Evolutionary conservation across 2,329 filamentous ascomycete genomes (phyloP).

Genomic region (Tolypocladium paradoxum): DNA sequence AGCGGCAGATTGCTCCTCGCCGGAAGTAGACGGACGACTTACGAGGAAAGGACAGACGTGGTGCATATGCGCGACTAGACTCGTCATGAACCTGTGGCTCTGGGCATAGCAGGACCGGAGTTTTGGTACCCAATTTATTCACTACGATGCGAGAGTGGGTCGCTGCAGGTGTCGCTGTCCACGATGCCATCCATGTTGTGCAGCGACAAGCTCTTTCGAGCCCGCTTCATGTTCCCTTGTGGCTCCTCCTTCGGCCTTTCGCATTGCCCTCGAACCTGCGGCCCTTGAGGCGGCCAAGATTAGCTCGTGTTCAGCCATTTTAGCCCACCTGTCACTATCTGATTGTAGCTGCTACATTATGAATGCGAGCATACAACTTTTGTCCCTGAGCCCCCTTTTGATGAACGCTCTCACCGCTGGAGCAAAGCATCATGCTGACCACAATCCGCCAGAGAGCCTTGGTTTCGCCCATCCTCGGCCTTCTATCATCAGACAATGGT

Average conservation of each 20-base stretch:
- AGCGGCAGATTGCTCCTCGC: constrained; percentile 24
- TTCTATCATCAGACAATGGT: too few relatives aligned
- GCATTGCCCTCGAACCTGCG: neutral
- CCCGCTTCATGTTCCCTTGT: too few relatives aligned
- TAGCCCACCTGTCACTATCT: too few relatives aligned
- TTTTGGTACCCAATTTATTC: neutral
- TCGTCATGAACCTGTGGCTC: neutral
- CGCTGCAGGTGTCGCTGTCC: neutral
- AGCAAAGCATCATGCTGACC: too few relatives aligned
- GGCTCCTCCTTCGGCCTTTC: neutral
- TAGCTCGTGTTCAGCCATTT: too few relatives aligned
- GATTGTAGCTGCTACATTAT: too few relatives aligned
- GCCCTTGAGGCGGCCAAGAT: too few relatives aligned
- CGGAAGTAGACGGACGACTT: constrained; percentile 3
- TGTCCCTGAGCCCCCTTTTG: too few relatives aligned
- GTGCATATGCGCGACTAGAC: neutral
- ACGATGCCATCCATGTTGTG: neutral
- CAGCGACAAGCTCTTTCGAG: neutral
- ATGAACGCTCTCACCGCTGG: too few relatives aligned
- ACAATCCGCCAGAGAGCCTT: too few relatives aligned
- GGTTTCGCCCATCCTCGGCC: too few relatives aligned
- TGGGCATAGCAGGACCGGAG: neutral
- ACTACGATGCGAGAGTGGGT: neutral
- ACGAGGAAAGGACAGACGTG: neutral
- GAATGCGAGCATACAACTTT: too few relatives aligned